phyloP scores from a whole-genome alignment of 768 basidiomycete genomes.

The Hysterangium stoloniferum region DNA sequence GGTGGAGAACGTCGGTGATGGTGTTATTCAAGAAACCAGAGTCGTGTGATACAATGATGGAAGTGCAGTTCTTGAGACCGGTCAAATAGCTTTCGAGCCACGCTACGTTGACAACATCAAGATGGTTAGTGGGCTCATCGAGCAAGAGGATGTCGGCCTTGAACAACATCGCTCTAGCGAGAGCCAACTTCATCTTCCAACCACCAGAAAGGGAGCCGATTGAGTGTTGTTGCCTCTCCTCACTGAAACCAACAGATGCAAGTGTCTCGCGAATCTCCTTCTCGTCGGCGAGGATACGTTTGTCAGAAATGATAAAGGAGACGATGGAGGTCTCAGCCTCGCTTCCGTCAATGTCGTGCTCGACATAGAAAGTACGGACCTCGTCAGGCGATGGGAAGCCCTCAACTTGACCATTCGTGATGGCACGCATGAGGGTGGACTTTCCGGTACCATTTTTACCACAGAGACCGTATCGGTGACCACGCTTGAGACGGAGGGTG shows the following conservation, averaged over 20 bases:
- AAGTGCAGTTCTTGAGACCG: slow-evolving; percentile 83
- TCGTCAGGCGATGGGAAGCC: slow-evolving; percentile 97
- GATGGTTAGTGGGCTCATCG: slow-evolving; percentile 94
- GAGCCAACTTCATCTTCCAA: slow-evolving; percentile 99
- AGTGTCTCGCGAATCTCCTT: slow-evolving; percentile 75
- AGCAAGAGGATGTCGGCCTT: slow-evolving; percentile 94
- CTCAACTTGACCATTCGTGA: slow-evolving; percentile 93
- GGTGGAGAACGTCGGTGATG: slow-evolving; percentile 94
- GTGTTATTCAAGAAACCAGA: slow-evolving; percentile 97
- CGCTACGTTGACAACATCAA: slow-evolving; percentile 95
- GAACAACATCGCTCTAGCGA: slow-evolving; percentile 96
- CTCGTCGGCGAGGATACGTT: slow-evolving; percentile 64
- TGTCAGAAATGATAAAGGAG: slow-evolving; percentile 79
- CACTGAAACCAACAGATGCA: slow-evolving; percentile 85
- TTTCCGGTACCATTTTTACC: slow-evolving; percentile 99
- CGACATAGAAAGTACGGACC: slow-evolving; percentile 98
- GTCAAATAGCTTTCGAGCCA: slow-evolving; percentile 96
- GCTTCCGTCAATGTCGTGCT: slow-evolving; percentile 96
- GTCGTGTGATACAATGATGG: slow-evolving; percentile 98
- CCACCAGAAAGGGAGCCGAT: slow-evolving; percentile 94
- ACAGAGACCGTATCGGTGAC: slow-evolving; percentile 96
- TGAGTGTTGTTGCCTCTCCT: slow-evolving; percentile 74
- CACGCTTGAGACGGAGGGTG: slow-evolving; percentile 93
- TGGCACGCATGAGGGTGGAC: slow-evolving; percentile 89
- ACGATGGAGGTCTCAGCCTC: slow-evolving; percentile 89